Conservation (phyloP, 805 yeast species). For the Komagataella pseudopastoris region DNA sequence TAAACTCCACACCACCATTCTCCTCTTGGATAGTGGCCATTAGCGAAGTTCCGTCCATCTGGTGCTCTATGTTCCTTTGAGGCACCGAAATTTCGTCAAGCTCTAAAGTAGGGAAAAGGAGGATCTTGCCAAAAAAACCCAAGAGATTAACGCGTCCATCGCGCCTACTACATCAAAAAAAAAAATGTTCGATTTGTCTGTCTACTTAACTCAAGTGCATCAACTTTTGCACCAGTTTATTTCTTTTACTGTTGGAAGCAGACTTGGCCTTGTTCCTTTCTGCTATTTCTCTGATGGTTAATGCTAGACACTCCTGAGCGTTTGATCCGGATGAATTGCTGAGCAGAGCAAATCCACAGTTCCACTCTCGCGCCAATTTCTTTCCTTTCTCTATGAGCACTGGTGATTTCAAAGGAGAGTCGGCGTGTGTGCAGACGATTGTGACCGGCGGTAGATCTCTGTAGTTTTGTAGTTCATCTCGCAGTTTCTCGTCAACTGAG, state of each 20-base stretch:
- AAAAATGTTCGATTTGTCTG: too few species aligned
- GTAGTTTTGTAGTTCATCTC: not conserved
- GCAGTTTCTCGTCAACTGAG: not conserved
- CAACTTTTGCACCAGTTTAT: not conserved
- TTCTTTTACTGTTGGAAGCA: not conserved
- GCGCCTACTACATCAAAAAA: not conserved
- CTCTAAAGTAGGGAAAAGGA: not conserved
- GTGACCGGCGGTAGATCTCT: constrained; percentile 44
- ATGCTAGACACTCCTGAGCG: constrained; percentile 43
- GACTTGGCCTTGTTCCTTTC: constrained; percentile 16
- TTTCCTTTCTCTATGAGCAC: constrained; percentile 42
- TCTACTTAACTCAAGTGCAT: not conserved
- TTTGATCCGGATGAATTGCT: constrained; percentile 34
- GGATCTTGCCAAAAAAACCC: not conserved
- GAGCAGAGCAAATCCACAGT: constrained; percentile 49
- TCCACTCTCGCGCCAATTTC: constrained; percentile 45
- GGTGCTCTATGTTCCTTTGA: not conserved
- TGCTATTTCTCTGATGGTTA: constrained; percentile 45
- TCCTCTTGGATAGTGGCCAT: not conserved
- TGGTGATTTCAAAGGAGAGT: constrained; percentile 48
- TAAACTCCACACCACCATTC: not conserved
- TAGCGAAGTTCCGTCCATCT: not conserved
- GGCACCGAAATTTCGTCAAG: not conserved
- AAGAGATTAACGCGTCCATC: not conserved
- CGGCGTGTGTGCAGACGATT: constrained; percentile 50